Base-by-base conservation (phyloP, 2,329 filamentous ascomycete species). In the Penicillium paneum region DNA sequence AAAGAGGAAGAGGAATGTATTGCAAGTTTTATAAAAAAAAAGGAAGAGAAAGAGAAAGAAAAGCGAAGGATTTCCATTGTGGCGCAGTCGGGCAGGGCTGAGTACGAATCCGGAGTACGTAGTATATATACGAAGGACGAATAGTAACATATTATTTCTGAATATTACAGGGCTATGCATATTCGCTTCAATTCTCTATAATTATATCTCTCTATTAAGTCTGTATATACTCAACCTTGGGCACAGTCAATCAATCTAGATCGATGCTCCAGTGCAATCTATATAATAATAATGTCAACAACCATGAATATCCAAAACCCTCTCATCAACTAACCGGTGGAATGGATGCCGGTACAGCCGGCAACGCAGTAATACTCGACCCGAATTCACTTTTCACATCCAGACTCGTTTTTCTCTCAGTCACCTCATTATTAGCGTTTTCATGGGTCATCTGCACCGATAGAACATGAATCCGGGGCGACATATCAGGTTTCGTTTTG, bases 381-480 rank as follows among this genome's bases (percentile, higher is more conserved):
- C 46, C 39, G 11, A 31, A 12, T 17, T 54, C 52, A 36, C 52
- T 50, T 24, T 35, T 36, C 26, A 44, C 2, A 29, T 54, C 52
- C 38, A 54, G n/a, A 54, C 52, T 54, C 34, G 52, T 21, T 40
- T 50, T 46, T 39, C 40, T 7, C 19, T 29, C 52, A 39, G 17
- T n/a, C 28, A 39, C 26, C 41, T 13, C 35, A 29, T 47, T 36
- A 29, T 47, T 36, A 38, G 43, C 19, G 8, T 67, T 62, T 34
- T 69, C 65, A 29, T 63, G 38, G 32, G 50, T 58, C 57, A 66
- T 59, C 26, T 67, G 60, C 38, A 68, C 62, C 15, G 70, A 65
- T 35, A 70, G 39, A 19, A 69, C 65, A 56, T 70, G 70, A 28
- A 71, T 64, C 29, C 64, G 64, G n/a, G 71, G 71, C 1, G 62